A percentile compares a stretch with the other conserved stretches of the same genome.
These are phyloP conservation scores for Epichloe brachyelytri DNA, from an alignment of 2,329 filamentous ascomycete genomes.

Conservation along the genomic window DNA sequence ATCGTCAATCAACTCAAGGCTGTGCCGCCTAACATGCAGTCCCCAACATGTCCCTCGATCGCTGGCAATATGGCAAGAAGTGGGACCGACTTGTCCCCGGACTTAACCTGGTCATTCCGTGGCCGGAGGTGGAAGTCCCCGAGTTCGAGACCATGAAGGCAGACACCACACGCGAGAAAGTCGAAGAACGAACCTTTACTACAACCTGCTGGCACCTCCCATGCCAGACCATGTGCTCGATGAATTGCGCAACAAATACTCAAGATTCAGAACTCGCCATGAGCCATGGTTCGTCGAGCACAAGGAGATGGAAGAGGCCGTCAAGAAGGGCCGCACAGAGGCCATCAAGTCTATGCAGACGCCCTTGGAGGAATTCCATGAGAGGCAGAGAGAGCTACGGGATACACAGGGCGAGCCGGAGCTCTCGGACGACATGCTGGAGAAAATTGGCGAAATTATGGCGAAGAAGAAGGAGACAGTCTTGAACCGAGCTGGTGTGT, in stretches of 20 bases:
- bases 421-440: slow-evolving; percentile 45
- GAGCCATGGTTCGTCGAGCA: slow-evolving; percentile 57
- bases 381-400: slow-evolving; percentile 37
- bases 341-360: slow-evolving; percentile 32
- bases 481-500: slow-evolving; percentile 25
- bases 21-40: slow-evolving; percentile 33
- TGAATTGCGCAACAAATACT: slow-evolving; percentile 76
- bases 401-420: slow-evolving; percentile 41
- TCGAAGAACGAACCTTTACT: slow-evolving; percentile 63
- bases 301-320: slow-evolving; percentile 46
- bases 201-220: slow-evolving; percentile 63
- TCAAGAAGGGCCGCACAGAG: slow-evolving; percentile 23
- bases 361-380: slow-evolving; percentile 47
- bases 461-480: slow-evolving; percentile 36
- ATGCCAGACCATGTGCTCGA: slow-evolving; percentile 70
- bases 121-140: slow-evolving; percentile 47
- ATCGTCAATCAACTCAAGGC: slow-evolving; percentile 61
- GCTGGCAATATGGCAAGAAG: slow-evolving; percentile 28
- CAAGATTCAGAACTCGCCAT: slow-evolving; percentile 68
- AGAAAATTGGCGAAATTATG: slow-evolving; percentile 49
- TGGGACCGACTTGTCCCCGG: slow-evolving; percentile 53
- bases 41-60: slow-evolving; percentile 28
- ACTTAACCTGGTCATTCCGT: slow-evolving; percentile 61
- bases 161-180: slow-evolving; percentile 67
- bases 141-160: slow-evolving; percentile 38